Percentiles rank a stretch among this genome's conserved stretches.
These are phyloP conservation scores for Sequoiadendron giganteum DNA, from an alignment of 75 land plant genomes.

Conservation along the genomic window DNA sequence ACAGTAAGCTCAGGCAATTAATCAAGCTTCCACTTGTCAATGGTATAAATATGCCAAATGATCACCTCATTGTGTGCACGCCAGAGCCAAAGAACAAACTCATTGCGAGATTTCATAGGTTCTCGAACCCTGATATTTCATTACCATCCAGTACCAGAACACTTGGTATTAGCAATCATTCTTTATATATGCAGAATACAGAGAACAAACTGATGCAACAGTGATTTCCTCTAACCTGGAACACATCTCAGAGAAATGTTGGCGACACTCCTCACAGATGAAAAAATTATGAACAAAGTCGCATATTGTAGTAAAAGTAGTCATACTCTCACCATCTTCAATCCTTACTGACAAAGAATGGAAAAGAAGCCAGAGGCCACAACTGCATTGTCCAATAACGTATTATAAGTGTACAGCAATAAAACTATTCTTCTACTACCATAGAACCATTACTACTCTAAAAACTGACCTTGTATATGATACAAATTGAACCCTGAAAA, in stretches of 20 bases:
- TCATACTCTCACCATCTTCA: constrained; percentile 77
- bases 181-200: neutral
- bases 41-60: neutral
- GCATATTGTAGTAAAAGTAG: constrained; percentile 63
- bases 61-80: constrained; percentile 70
- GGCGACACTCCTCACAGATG: constrained; percentile 84
- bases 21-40: neutral
- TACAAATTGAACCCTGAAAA: too few relatives aligned
- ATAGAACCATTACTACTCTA: neutral
- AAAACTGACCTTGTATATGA: neutral
- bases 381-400: constrained; percentile 38
- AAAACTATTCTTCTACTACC: neutral
- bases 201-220: neutral
- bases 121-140: constrained; percentile 33
- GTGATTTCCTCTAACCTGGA: constrained; percentile 52
- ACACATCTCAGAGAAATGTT: constrained; percentile 84
- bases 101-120: constrained; percentile 56
- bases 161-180: neutral
- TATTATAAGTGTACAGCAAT: neutral
- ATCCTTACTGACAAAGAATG: constrained; percentile 88
- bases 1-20: neutral
- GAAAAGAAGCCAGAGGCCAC: constrained; percentile 91
- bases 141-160: constrained; percentile 6
- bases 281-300: constrained; percentile 88
- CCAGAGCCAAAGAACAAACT: constrained; percentile 91